Evolutionary conservation across 176 grass and related monocot genomes (phyloP), one percentile per base, ranked within the genome.

Genomic region (Elymus sibiricus): DNA sequence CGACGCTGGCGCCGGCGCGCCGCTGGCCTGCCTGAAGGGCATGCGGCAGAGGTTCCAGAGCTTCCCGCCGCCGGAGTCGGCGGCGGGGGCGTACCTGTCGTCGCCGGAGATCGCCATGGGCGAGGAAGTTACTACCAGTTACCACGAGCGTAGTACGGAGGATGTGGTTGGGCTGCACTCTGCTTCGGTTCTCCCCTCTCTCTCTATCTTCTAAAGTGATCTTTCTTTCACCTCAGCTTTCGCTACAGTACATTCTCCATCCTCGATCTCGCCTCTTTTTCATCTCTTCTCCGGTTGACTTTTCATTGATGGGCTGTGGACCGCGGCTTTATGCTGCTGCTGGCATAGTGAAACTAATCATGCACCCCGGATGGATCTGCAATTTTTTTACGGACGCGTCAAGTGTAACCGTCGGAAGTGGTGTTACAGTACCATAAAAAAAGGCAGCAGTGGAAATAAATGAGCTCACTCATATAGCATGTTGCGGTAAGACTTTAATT

Each of bases 21-120:
- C 93, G 19, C 74, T 77, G 6, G 86, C 71, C 83, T 90, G 92
- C 85, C 92, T 82, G 87, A 99, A 99, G 56, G 97, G 92, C 87
- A 99, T 96, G 82, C 94, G 94, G 81, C 94, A 99, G 62, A 99
- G 94, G 66, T 85, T 94, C 90, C 92, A 99, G n/a, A 92, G 86
- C 84, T 94, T 99, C 28, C 97, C 94, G 2, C 82, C 63, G 64
- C 69, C 61, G 43, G 85, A 67, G 81, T 77, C 86, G 77, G 85
- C 77, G 56, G 61, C 32, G 42, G 89, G 27, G 1, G 84, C 86
- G 34, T 87, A 64, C 85, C 91, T 90, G 74, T 87, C 92, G 28
- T 95, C 89, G 76, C 85, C 79, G 42, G 95, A 85, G 68, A 98
- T 91, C 89, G 89, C 95, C 95, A 95, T 98, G 60, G 16, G 67